Conservation (phyloP, 257 asterid genomes). For the Gardenia jasminoides region DNA sequence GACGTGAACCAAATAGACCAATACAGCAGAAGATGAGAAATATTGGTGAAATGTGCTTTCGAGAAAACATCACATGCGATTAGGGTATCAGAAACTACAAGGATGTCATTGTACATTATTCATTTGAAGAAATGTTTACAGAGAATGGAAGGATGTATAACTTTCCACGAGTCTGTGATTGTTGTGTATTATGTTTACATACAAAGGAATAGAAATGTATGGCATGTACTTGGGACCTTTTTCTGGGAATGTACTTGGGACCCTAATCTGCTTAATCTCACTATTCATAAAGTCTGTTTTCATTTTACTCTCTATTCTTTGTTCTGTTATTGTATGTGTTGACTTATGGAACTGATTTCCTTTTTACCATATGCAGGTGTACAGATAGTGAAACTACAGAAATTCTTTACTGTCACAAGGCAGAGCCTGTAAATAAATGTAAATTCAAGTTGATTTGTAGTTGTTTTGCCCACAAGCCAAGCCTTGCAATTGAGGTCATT, state of each 20-base stretch:
- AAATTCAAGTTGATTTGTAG: conserved; percentile 18
- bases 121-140: too few species aligned
- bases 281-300: not conserved
- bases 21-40: not conserved
- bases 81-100: too few species aligned
- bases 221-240: not conserved
- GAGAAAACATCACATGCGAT: too few species aligned
- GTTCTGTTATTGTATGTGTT: not conserved
- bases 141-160: too few species aligned
- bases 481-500: conserved; percentile 26
- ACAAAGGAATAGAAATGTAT: not conserved
- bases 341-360: conserved; percentile 1
- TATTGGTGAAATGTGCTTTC: not conserved
- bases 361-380: conserved; percentile 43
- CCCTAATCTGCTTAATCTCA: not conserved
- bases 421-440: conserved; percentile 43
- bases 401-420: conserved; percentile 25
- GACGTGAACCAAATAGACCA: conserved; percentile 7
- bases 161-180: too few species aligned
- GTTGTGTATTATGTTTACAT: not conserved
- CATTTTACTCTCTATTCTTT: not conserved
- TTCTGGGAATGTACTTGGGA: not conserved
- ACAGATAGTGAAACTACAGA: conserved; percentile 33
- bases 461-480: not conserved
- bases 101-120: not conserved